These are phyloP conservation scores for Volvox carteri DNA, from an alignment of 163 green algal species.

Conservation along the genomic window DNA sequence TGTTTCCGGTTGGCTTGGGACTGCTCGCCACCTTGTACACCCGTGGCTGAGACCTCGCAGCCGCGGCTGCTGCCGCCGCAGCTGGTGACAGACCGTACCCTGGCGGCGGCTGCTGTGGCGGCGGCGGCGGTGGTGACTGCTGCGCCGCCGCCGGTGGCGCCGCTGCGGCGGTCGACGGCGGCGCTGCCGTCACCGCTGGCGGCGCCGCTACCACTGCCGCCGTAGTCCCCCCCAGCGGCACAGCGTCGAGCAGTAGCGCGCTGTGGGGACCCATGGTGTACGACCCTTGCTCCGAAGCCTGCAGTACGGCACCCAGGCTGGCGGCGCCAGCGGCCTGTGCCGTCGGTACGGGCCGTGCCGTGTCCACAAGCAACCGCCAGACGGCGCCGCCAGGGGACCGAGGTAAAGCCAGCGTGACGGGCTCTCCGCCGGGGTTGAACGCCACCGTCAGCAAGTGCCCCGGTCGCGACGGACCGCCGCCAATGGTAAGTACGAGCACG, in stretches of 20 bases:
- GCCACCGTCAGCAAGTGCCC: conserved; percentile 35
- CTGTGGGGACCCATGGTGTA: conserved; percentile 15
- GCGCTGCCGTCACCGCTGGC: background rate
- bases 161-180: background rate
- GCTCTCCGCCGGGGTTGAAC: conserved; percentile 37
- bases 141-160: background rate
- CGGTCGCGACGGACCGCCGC: conserved; percentile 1
- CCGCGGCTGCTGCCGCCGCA: conserved; percentile 3
- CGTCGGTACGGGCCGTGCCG: conserved; percentile 17
- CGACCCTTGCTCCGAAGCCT: background rate
- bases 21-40: background rate
- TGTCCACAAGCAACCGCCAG: conserved; percentile 52
- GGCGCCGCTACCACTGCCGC: no score
- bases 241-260: conserved; percentile 35
- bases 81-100: conserved; percentile 42
- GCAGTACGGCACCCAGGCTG: conserved; percentile 28
- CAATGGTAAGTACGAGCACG: conserved; percentile 18
- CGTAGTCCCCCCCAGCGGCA: no score
- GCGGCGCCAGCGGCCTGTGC: background rate
- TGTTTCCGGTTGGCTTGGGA: background rate
- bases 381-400: background rate
- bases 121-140: background rate
- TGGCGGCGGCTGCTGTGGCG: conserved; percentile 7
- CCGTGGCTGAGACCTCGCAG: background rate
- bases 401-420: background rate